A percentile compares a stretch with the other conserved stretches of the same genome.
These are phyloP conservation scores for Capronia coronata DNA, from an alignment of 2,329 filamentous ascomycete species.

Conservation along the genomic window DNA sequence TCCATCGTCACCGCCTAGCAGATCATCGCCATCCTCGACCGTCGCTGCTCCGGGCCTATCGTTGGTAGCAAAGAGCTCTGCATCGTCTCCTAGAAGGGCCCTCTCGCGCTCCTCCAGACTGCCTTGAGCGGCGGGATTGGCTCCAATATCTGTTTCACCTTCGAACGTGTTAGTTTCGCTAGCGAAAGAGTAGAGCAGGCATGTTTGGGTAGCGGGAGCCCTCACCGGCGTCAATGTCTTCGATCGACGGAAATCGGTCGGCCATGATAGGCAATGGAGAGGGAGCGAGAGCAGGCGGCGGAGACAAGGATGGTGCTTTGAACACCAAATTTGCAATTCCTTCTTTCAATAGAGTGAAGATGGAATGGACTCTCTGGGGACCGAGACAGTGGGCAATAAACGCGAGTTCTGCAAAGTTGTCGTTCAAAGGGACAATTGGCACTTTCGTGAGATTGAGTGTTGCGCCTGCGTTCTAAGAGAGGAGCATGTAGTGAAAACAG, in stretches of 20 bases:
- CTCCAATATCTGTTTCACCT: conserved; percentile 24
- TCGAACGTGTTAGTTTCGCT: conserved; percentile 14
- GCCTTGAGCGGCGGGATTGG: conserved; percentile 44
- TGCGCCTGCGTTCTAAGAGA: not conserved
- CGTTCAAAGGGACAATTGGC: conserved; percentile 1
- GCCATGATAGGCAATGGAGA: conserved; percentile 50
- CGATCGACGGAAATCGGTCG: conserved; percentile 70
- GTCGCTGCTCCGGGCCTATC: conserved; percentile 59
- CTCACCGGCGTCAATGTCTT: conserved; percentile 63
- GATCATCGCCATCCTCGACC: conserved; percentile 59
- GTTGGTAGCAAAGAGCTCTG: conserved; percentile 75
- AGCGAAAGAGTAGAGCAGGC: not conserved
- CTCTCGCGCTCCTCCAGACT: conserved; percentile 92
- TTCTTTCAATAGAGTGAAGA: too few relatives aligned
- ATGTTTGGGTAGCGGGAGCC: conserved; percentile 7
- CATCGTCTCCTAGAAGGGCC: conserved; percentile 84
- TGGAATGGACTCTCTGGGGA: too few relatives aligned
- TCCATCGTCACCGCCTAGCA: conserved; percentile 55
- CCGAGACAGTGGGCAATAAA: too few relatives aligned
- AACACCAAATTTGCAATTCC: not conserved
- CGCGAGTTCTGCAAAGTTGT: not conserved
- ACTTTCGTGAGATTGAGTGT: not conserved
- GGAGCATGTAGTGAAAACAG: not conserved
- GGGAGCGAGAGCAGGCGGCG: not conserved
- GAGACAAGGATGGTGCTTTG: not conserved